phyloP scores from a whole-genome alignment of 179 eudicot genomes.

The Corrigiola litoralis region DNA sequence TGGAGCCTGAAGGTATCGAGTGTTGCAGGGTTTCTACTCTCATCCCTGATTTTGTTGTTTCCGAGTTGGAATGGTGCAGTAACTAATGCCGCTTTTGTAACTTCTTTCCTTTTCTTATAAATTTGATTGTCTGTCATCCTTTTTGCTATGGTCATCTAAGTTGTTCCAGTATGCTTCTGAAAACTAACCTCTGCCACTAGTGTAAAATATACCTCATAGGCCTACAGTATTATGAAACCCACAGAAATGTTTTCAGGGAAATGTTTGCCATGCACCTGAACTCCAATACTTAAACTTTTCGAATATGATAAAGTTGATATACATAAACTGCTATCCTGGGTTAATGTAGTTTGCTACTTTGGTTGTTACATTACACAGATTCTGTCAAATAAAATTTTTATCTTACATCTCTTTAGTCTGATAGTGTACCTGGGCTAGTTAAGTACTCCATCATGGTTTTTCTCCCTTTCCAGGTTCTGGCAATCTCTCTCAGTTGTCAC shows the following conservation, averaged over 20 bases:
- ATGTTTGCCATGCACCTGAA: not conserved
- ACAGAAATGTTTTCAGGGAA: not conserved
- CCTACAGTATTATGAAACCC: not conserved
- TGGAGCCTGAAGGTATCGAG: slow-evolving; percentile 66
- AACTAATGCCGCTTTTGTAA: not conserved
- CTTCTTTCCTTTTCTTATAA: not conserved
- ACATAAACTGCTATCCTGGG: too few species aligned
- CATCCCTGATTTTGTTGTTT: slow-evolving; percentile 47
- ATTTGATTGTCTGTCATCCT: not conserved
- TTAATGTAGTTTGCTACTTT: too few species aligned
- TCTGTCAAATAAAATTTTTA: not conserved
- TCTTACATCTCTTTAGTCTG: not conserved
- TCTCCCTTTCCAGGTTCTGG: slow-evolving; percentile 63
- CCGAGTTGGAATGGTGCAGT: slow-evolving; percentile 52
- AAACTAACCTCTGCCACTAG: not conserved
- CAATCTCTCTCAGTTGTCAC: slow-evolving; percentile 75
- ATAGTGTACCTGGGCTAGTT: slow-evolving; percentile 8
- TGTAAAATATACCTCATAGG: not conserved
- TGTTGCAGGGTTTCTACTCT: slow-evolving; percentile 47
- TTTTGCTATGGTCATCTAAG: not conserved
- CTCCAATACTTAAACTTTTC: not conserved
- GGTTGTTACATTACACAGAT: not conserved
- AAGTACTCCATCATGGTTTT: slow-evolving; percentile 10
- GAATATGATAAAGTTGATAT: too few species aligned
- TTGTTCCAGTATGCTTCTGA: not conserved